A percentile compares a stretch with the other conserved stretches of the same genome.
phyloP scores from a whole-genome alignment of 192 early-diverging fungal species.

The Chytriomyces sp. region DNA sequence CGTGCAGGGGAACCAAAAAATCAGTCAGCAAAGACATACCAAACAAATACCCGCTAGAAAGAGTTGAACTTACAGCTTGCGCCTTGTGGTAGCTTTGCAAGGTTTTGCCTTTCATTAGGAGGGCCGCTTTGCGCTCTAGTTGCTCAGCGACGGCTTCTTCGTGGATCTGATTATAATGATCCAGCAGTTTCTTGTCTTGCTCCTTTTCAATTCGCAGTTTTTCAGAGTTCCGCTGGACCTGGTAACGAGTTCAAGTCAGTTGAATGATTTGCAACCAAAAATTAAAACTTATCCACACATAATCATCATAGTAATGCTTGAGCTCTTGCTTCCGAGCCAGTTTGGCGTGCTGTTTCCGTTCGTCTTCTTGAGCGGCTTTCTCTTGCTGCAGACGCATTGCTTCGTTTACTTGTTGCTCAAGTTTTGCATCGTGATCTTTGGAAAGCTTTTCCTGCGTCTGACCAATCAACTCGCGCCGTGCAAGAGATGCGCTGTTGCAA shows the following conservation, averaged over 20 bases:
- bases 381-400: constrained; percentile 35
- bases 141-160: constrained; percentile 17
- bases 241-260: not conserved
- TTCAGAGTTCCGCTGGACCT: constrained; percentile 3
- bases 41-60: not conserved
- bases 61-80: constrained; percentile 20
- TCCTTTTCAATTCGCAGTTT: not conserved
- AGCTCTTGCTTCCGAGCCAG: constrained; percentile 24
- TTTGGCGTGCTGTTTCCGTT: constrained; percentile 27
- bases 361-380: constrained; percentile 24
- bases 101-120: not conserved
- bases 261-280: not conserved
- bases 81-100: constrained; percentile 13
- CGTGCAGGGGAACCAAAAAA: too few relatives aligned
- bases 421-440: constrained; percentile 31
- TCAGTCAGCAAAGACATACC: not conserved
- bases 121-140: not conserved
- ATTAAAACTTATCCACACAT: constrained; percentile 6
- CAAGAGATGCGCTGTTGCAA: constrained; percentile 36
- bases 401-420: constrained; percentile 41
- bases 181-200: constrained; percentile 17
- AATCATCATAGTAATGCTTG: constrained; percentile 30
- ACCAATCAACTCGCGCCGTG: constrained; percentile 36
- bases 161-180: constrained; percentile 7
- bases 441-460: constrained; percentile 23